Evolutionary conservation across 805 yeast species (phyloP).

Genomic region (Pichia paraexigua): DNA sequence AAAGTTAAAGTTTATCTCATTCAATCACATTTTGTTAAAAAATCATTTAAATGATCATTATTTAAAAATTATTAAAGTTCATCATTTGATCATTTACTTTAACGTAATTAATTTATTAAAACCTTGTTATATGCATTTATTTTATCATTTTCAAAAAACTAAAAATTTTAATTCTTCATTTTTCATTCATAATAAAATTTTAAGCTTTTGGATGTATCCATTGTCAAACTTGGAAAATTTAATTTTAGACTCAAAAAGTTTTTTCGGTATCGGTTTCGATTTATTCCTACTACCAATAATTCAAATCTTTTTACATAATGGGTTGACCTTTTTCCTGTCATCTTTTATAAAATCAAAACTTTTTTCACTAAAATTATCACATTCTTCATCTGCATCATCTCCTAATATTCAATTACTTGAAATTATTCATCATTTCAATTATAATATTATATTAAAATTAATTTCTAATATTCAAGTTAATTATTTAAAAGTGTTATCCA

Average conservation of each 20-base stretch:
- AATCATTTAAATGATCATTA: conserved; percentile 14
- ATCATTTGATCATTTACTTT: conserved; percentile 15
- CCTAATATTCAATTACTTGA: not conserved
- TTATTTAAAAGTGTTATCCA: conserved; percentile 23
- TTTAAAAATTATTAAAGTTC: conserved; percentile 19
- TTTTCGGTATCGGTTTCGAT: conserved; percentile 31
- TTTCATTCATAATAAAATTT: conserved; percentile 31
- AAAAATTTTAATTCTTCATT: conserved; percentile 29
- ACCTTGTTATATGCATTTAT: conserved; percentile 31
- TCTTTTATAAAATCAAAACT: conserved; percentile 25
- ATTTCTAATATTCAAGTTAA: conserved; percentile 17
- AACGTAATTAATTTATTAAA: conserved; percentile 29
- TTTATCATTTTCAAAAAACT: conserved; percentile 26
- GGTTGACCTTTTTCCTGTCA: conserved; percentile 14
- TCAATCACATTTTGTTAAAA: conserved; percentile 22
- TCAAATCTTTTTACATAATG: conserved; percentile 32
- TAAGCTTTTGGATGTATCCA: conserved; percentile 25
- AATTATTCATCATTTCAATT: conserved; percentile 6
- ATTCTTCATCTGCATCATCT: too few species aligned
- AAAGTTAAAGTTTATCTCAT: conserved; percentile 23
- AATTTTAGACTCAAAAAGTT: conserved; percentile 21
- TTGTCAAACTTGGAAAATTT: conserved; percentile 30
- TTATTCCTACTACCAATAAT: conserved; percentile 31
- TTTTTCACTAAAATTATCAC: conserved; percentile 15
- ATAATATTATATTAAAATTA: conserved; percentile 1